Percentiles rank a stretch among this genome's conserved stretches.
phyloP scores from a whole-genome alignment of 106 monocot genomes.

The Acorus gramineus region DNA sequence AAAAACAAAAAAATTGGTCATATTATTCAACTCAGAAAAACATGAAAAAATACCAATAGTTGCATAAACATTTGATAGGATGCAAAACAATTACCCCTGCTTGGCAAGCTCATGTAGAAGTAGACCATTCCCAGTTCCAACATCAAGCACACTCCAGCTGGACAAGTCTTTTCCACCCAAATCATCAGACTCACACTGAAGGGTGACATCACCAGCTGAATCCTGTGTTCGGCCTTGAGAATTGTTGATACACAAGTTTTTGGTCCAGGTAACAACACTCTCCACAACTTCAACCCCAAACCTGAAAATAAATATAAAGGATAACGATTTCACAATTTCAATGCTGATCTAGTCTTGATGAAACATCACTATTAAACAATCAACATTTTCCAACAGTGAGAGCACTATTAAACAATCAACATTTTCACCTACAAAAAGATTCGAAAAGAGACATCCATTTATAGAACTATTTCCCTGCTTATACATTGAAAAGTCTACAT shows the following conservation, averaged over 20 bases:
- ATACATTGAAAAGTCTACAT: too few relatives aligned
- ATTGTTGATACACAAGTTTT: constrained; percentile 43
- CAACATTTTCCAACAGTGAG: too few relatives aligned
- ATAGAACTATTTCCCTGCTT: too few relatives aligned
- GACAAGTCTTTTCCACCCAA: constrained; percentile 25
- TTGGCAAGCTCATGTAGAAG: constrained; percentile 78
- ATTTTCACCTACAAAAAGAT: too few relatives aligned
- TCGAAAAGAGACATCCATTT: too few relatives aligned
- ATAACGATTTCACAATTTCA: background rate
- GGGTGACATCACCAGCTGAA: constrained; percentile 12
- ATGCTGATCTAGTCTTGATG: too few relatives aligned
- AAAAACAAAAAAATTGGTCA: too few relatives aligned
- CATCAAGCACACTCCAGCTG: constrained; percentile 54
- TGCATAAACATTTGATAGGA: background rate
- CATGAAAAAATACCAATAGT: too few relatives aligned
- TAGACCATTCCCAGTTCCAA: constrained; percentile 85
- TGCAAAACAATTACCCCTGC: constrained; percentile 49
- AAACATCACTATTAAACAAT: too few relatives aligned
- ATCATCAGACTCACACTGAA: constrained; percentile 28
- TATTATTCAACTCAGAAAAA: too few relatives aligned
- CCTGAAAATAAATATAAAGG: constrained; percentile 26
- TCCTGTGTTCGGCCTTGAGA: background rate
- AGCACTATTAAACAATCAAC: too few relatives aligned
- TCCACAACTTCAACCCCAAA: constrained; percentile 72
- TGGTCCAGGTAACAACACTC: constrained; percentile 51